Percentiles rank a stretch among this genome's conserved stretches.
Conservation (phyloP, 495 filamentous ascomycete genomes). For the Baudoinia panamericana region DNA sequence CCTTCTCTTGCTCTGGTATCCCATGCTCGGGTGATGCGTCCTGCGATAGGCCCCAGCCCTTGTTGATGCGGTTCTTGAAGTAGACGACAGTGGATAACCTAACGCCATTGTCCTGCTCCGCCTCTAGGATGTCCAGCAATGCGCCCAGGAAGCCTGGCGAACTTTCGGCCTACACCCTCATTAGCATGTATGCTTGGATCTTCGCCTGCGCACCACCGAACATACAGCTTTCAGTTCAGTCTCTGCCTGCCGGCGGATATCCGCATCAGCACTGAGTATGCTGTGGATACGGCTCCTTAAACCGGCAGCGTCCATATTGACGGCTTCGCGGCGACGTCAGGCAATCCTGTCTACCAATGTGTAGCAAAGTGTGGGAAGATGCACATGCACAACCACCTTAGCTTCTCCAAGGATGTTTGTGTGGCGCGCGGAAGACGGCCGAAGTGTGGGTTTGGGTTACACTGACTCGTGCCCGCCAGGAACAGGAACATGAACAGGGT, state of each 20-base stretch:
- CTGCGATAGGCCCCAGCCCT: conserved; percentile 72
- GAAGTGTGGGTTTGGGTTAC: too few species aligned
- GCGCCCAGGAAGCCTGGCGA: conserved; percentile 82
- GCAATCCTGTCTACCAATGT: too few species aligned
- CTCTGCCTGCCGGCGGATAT: conserved; percentile 74
- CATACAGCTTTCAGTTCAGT: conserved; percentile 86
- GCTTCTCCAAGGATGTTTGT: too few species aligned
- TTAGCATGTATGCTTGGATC: conserved; percentile 6
- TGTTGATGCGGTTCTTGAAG: conserved; percentile 88
- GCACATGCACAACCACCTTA: too few species aligned
- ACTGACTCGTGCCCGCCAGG: too few species aligned
- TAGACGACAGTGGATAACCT: conserved; percentile 89
- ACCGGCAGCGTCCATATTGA: conserved; percentile 68
- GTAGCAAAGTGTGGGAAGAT: too few species aligned
- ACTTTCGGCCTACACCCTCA: conserved; percentile 61
- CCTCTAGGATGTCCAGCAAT: conserved; percentile 77
- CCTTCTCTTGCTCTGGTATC: conserved; percentile 82
- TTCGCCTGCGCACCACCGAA: conserved; percentile 5
- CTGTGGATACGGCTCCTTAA: conserved; percentile 78
- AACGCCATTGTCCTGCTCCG: conserved; percentile 69
- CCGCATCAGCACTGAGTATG: conserved; percentile 75
- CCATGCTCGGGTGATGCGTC: conserved; percentile 42
- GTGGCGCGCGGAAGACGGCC: too few species aligned
- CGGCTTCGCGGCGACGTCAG: too few species aligned
- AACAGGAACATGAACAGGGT: too few species aligned